Base-by-base conservation (phyloP, 768 basidiomycete species). In the Auricularia sp. region DNA sequence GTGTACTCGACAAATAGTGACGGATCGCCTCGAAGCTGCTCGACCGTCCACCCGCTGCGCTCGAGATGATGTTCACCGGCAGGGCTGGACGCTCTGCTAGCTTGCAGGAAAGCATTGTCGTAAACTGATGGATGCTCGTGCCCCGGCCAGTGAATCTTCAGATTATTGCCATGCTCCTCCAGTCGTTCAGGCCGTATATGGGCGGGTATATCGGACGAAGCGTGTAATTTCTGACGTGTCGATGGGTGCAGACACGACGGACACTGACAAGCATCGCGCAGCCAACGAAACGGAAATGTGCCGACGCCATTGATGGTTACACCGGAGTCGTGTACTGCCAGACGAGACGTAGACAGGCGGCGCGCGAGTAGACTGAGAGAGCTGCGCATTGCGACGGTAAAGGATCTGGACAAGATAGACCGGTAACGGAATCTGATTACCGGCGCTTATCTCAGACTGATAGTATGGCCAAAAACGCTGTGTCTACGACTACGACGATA, bases 251-350 rank as follows among this genome's bases (percentile, higher is more conserved):
- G 73, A 67, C 89, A 94, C 2, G 76, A 69, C 0, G 83, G 75
- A 51, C 88, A 92, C 64, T 83, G 84, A 68, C 93, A 97, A 0
- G 89, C 83, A 70, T 98, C 94, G 29, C 93, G 85, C 10, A 98
- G 82, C 87, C 91, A 94, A 63, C 84, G 74, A 70, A 83, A 86
- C 0, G 89, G 82, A 68, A 91, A 85, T 10, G 74, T 56, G 33
- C 56, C 56, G 16, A 59, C 16, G 29, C 56, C 29, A 33, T 23
- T 29, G 12, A 29, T 29, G 29, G 23, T 29, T 18, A 59, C 53
- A 54, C n/a, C 53, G 18, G n/a, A 7, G n/a, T 54, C 53, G 53
- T 54, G 39, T 7, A 42, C 39, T 42, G 39, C 39, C 8, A 42
- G 39, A 7, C 39, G 39, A 42, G 39, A 42, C 39, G 39, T 42